phyloP scores from a whole-genome alignment of 2,329 filamentous ascomycete genomes.

The Iodosphaeria phyllophila region DNA sequence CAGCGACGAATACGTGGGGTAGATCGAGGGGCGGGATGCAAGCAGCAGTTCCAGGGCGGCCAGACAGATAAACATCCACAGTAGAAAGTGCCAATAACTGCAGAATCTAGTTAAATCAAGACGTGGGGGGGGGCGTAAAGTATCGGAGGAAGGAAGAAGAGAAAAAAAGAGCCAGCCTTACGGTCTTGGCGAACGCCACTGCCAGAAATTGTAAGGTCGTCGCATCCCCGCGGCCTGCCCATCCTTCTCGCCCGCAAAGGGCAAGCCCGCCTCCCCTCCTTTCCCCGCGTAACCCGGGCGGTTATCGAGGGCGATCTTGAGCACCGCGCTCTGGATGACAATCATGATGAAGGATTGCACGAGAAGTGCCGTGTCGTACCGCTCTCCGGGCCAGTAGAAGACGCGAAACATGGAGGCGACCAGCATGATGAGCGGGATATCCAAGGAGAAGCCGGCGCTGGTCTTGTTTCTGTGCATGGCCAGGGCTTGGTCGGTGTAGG shows the following conservation, averaged over 20 bases:
- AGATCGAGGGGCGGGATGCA: conserved; percentile 34
- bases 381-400: conserved; percentile 51
- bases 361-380: conserved; percentile 43
- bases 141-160: no score
- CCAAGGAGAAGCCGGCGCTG: conserved; percentile 50
- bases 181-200: conserved; percentile 56
- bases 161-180: no score
- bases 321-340: conserved; percentile 38
- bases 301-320: conserved; percentile 51
- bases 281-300: conserved; percentile 40
- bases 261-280: conserved; percentile 38
- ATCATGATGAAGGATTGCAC: conserved; percentile 50
- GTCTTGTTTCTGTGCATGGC: conserved; percentile 46
- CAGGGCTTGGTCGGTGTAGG: conserved; percentile 45
- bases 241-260: conserved; percentile 34
- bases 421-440: conserved; percentile 56
- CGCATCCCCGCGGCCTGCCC: conserved; percentile 22
- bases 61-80: conserved; percentile 45
- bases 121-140: neutral
- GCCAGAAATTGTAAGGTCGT: conserved; percentile 66
- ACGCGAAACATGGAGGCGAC: conserved; percentile 48
- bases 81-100: conserved; percentile 62
- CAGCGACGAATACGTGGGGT: conserved; percentile 43
- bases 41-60: conserved; percentile 49
- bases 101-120: neutral